Conservation (phyloP, 2,329 filamentous ascomycete genomes). For the Botryotinia convoluta region DNA sequence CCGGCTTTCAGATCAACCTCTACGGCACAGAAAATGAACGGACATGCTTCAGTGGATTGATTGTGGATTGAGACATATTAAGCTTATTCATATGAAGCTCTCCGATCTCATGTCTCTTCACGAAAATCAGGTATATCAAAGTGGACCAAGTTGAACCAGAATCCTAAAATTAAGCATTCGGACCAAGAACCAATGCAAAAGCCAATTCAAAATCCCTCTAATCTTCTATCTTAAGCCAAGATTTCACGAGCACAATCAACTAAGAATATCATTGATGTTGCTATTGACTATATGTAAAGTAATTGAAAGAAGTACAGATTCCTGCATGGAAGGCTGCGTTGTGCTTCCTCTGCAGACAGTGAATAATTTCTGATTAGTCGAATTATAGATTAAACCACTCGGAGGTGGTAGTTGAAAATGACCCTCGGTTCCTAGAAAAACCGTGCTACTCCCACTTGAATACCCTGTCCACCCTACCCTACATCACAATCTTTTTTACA, state of each 20-base stretch:
- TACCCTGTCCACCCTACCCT: constrained; percentile 11
- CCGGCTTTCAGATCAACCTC: constrained; percentile 19
- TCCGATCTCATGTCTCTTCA: not conserved
- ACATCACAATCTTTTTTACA: constrained; percentile 15
- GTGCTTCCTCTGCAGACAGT: constrained; percentile 32
- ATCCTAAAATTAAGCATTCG: constrained; percentile 8
- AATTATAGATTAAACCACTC: constrained; percentile 15
- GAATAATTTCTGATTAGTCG: constrained; percentile 19
- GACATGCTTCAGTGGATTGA: constrained; percentile 2
- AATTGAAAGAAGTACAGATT: constrained; percentile 12
- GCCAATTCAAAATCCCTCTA: constrained; percentile 2
- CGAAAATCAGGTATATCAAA: not conserved
- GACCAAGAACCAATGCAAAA: not conserved
- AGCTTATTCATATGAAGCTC: constrained; percentile 19
- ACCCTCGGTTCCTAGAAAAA: constrained; percentile 21
- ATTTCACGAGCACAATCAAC: not conserved
- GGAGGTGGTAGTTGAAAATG: constrained; percentile 24
- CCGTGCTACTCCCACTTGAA: constrained; percentile 11
- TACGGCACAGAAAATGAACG: constrained; percentile 6
- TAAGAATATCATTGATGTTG: not conserved
- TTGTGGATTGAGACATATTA: constrained; percentile 12
- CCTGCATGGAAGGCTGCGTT: constrained; percentile 36
- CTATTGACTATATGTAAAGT: not conserved
- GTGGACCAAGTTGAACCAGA: not conserved
- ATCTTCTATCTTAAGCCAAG: constrained; percentile 1